Base-by-base conservation (phyloP, 805 yeast species). In the Starmera caribaea region DNA sequence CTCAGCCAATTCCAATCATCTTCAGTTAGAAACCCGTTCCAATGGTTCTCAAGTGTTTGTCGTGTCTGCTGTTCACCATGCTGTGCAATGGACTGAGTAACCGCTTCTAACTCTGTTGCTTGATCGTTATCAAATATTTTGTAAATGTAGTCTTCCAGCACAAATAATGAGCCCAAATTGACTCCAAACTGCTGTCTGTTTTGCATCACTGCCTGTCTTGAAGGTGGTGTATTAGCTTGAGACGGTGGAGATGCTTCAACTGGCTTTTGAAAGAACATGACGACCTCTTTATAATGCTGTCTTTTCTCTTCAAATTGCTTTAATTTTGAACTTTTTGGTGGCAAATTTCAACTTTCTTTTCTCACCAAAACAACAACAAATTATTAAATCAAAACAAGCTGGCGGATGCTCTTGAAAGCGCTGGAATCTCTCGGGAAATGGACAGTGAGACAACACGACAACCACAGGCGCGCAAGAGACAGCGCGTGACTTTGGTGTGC, bases 1-100 rank as follows among this genome's bases (percentile, higher is more conserved):
- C 64, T 58, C 26, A 90, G 59, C 84, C 87, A 87, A 16, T 71
- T 52, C 95, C 96, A 89, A 55, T 90, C 97, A 8, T 71, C 70
- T 40, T 78, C 84, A 29, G 58, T 55, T 42, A 82, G 66, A 54
- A 76, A 89, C 8, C 54, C 52, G 8, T 55, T 59, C 84, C 92
- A 90, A 57, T 84, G 95, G 2, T 60, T 43, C 45, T 80, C 84
- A 39, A 81, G 59, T 47, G 62, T 64, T 30, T 59, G 41, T 34
- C 69, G 65, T 1, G 95, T 73, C 27, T 67, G 73, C 12, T 74
- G 79, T 2, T 54, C 49, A 1, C 88, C 86, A 11, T 65, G 53
- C 12, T 65, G 53, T 33, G 71, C 63, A 16, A 76, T 67, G 16
- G 66, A 62, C 0, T 67, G 68, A 14, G 58, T 59, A 6, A 81